Evolutionary conservation across 1,284 basidiomycete genomes (phyloP).

Genomic region (Puccinia brachypodii): DNA sequence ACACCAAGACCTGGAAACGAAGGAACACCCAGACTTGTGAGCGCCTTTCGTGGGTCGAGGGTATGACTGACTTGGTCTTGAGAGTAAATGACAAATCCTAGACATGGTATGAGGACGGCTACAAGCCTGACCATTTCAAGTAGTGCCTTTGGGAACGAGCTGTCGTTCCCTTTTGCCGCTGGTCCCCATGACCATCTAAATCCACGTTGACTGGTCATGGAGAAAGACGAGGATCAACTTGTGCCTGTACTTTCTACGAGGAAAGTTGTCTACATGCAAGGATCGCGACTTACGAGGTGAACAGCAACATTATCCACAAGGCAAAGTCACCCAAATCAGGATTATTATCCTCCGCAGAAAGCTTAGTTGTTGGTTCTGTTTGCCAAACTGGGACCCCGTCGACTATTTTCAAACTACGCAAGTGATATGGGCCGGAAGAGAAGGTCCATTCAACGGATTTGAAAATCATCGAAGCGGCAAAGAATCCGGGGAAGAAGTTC

Average conservation of each 20-base stretch:
- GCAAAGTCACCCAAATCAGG: background rate
- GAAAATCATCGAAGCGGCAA: background rate
- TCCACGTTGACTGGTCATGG: slow-evolving; percentile 4
- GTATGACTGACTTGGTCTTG: background rate
- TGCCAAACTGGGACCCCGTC: slow-evolving; percentile 2
- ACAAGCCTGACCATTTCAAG: background rate
- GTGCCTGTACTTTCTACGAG: too few relatives aligned
- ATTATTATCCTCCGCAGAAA: background rate
- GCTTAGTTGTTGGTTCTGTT: background rate
- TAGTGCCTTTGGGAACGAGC: background rate
- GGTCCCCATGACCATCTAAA: slow-evolving; percentile 25
- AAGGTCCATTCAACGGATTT: slow-evolving; percentile 30
- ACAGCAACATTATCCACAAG: background rate
- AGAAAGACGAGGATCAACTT: background rate
- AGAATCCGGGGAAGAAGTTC: background rate
- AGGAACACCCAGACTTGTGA: slow-evolving; percentile 1
- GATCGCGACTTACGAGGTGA: background rate
- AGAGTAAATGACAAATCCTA: slow-evolving; percentile 9
- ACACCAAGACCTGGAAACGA: slow-evolving; percentile 20
- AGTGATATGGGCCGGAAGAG: background rate
- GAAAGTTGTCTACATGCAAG: background rate
- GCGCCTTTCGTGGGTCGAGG: background rate
- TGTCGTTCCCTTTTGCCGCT: slow-evolving; percentile 6
- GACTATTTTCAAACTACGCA: background rate
- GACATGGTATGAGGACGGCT: background rate